Percentiles rank a stretch among this genome's conserved stretches.
phyloP scores from a whole-genome alignment of 345 rosid genomes.

The Raphanus sativus region DNA sequence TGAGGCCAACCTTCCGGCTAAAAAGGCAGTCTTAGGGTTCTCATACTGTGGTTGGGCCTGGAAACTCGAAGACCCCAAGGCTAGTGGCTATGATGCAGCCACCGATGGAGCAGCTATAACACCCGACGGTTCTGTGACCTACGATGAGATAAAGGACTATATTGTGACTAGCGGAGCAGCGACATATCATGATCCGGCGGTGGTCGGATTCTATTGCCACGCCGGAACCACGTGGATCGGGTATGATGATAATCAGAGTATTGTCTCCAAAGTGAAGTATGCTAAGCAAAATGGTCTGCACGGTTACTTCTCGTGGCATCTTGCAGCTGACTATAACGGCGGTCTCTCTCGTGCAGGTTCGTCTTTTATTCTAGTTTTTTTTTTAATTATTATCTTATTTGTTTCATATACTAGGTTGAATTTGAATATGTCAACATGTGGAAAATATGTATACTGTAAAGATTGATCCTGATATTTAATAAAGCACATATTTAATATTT shows the following conservation, averaged over 20 bases:
- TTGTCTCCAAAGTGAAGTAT: not conserved
- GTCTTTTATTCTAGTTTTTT: not conserved
- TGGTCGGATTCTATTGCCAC: not conserved
- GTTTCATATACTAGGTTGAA: not conserved
- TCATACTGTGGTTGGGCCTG: too few species aligned
- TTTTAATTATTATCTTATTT: not conserved
- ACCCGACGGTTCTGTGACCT: not conserved
- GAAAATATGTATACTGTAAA: not conserved
- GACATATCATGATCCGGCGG: not conserved
- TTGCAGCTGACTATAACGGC: not conserved
- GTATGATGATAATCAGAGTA: not conserved
- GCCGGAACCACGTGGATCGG: not conserved
- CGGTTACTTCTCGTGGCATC: not conserved
- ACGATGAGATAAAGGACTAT: not conserved
- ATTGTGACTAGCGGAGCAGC: not conserved
- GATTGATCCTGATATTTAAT: not conserved
- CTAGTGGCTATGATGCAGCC: not conserved
- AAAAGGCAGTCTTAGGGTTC: too few species aligned
- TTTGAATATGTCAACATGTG: not conserved
- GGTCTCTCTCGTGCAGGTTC: not conserved
- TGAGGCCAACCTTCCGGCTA: not conserved
- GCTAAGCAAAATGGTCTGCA: not conserved
- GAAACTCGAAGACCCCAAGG: too few species aligned
- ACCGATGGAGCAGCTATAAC: not conserved
- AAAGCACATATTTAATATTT: not conserved